Evolutionary conservation across 2,329 filamentous ascomycete species (phyloP).

Genomic region (Rachicladosporium sp.): DNA sequence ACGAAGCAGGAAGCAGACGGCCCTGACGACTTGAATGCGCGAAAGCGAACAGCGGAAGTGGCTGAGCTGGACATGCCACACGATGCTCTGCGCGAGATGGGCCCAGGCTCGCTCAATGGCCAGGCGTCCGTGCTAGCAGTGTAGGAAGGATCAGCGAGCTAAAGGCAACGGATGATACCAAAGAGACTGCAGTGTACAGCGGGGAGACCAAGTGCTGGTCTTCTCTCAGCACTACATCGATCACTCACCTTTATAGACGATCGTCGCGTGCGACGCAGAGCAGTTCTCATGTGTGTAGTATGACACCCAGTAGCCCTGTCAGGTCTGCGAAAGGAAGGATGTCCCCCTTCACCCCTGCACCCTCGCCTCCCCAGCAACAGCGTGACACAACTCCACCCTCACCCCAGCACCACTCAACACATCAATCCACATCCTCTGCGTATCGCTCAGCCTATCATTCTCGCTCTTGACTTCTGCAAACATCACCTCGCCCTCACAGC

Average conservation of each 20-base stretch:
- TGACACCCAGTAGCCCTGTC: no score
- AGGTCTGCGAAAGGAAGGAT: no score
- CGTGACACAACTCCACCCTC: slow-evolving; percentile 67
- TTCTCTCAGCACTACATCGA: no score
- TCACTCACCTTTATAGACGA: no score
- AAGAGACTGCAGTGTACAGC: no score
- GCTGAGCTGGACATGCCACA: slow-evolving; percentile 17
- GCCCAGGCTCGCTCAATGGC: slow-evolving; percentile 15
- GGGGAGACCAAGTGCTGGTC: no score
- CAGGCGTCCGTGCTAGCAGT: slow-evolving; percentile 16
- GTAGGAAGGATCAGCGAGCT: slow-evolving; percentile 12
- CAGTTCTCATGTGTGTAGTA: no score
- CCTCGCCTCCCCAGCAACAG: slow-evolving; percentile 45
- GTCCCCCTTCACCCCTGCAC: background rate
- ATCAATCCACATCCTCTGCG: slow-evolving; percentile 93
- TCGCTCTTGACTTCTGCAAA: slow-evolving; percentile 40
- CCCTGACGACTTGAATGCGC: slow-evolving; percentile 7
- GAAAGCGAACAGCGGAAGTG: slow-evolving; percentile 17
- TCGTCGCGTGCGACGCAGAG: no score
- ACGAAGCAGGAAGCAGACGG: slow-evolving; percentile 7
- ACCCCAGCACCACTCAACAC: slow-evolving; percentile 77
- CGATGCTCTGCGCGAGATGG: slow-evolving; percentile 15
- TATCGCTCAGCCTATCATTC: slow-evolving; percentile 91
- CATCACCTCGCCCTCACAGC: slow-evolving; percentile 21
- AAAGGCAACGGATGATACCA: no score